A percentile compares a stretch with the other conserved stretches of the same genome.
These are phyloP conservation scores for Phaeosphaeriaceae sp. DNA, from an alignment of 2,329 filamentous ascomycete species.

Conservation along the genomic window DNA sequence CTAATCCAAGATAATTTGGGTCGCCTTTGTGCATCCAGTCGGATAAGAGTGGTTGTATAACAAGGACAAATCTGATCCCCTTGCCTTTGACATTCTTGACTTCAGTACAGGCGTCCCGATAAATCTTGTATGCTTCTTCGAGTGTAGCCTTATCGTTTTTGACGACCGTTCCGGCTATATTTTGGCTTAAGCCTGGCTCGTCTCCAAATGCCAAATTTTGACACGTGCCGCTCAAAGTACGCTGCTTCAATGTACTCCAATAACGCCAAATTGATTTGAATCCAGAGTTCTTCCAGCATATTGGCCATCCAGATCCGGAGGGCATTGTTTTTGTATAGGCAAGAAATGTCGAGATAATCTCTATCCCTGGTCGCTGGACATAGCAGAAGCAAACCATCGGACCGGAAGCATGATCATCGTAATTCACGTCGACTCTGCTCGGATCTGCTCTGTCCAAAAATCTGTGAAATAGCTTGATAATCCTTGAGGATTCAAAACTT, in stretches of 20 bases:
- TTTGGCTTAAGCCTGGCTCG: slow-evolving; percentile 34
- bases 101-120: slow-evolving; percentile 22
- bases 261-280: no score
- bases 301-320: slow-evolving; percentile 32
- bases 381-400: slow-evolving; percentile 63
- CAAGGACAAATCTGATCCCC: slow-evolving; percentile 35
- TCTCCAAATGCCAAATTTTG: slow-evolving; percentile 39
- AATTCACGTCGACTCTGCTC: not conserved
- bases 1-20: no score
- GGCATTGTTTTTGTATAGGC: slow-evolving; percentile 47
- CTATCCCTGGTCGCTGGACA: slow-evolving; percentile 54
- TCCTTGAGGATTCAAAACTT: no score
- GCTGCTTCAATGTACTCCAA: slow-evolving; percentile 9
- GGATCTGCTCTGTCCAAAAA: no score
- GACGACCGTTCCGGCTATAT: slow-evolving; percentile 38
- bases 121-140: slow-evolving; percentile 27
- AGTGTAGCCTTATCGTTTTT: slow-evolving; percentile 37
- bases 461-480: no score
- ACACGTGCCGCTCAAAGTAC: slow-evolving; percentile 35
- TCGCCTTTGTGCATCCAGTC: no score
- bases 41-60: slow-evolving; percentile 38
- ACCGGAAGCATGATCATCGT: slow-evolving; percentile 51
- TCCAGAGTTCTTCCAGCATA: slow-evolving; percentile 17
- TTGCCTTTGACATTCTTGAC: slow-evolving; percentile 26
- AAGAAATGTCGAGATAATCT: slow-evolving; percentile 52